Evolutionary conservation across 129 eudicot genomes (phyloP).

Genomic region (Deinandra increscens): DNA sequence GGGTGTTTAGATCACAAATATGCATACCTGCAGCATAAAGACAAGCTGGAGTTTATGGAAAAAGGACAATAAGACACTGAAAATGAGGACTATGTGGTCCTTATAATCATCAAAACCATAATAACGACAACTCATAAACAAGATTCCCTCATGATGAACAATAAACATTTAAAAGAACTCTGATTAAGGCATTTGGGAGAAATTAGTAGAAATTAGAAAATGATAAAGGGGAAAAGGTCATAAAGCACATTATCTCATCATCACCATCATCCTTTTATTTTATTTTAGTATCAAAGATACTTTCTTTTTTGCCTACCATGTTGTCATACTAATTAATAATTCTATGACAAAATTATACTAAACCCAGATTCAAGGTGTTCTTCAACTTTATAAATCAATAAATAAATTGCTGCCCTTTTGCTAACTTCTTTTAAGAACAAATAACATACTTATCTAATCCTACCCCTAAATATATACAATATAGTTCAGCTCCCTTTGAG

Average conservation of each 20-base stretch:
- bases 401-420: not conserved
- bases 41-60: constrained; percentile 26
- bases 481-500: too few species aligned
- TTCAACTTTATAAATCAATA: constrained; percentile 20
- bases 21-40: constrained; percentile 24
- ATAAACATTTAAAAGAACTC: constrained; percentile 10
- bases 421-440: not conserved
- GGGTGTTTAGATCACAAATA: constrained; percentile 22
- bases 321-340: constrained; percentile 8
- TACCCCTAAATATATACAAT: too few species aligned
- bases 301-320: constrained; percentile 31
- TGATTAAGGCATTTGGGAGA: constrained; percentile 11
- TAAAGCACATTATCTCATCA: constrained; percentile 35
- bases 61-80: constrained; percentile 34
- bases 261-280: constrained; percentile 19
- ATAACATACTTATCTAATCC: too few species aligned
- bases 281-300: constrained; percentile 16
- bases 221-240: constrained; percentile 19
- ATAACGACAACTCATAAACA: constrained; percentile 26
- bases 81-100: constrained; percentile 33
- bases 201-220: constrained; percentile 16
- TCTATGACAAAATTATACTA: constrained; percentile 16
- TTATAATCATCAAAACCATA: constrained; percentile 22
- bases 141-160: constrained; percentile 30
- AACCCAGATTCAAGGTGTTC: constrained; percentile 27